Conservation (phyloP, 345 rosid genomes). For the Turnera subulata region DNA sequence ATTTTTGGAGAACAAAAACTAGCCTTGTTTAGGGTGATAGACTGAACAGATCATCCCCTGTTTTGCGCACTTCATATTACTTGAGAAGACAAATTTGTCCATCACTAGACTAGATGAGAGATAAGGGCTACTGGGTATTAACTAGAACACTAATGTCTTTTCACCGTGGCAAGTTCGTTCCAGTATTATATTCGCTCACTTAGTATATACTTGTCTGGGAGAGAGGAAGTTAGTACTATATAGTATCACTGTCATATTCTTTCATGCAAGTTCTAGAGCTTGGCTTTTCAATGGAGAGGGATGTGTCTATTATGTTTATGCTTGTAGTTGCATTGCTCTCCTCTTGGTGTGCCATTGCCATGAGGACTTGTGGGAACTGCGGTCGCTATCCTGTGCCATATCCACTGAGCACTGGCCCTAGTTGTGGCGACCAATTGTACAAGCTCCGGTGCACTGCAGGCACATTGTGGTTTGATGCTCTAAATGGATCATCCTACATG, state of each 20-base stretch:
- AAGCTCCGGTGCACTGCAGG: conserved; percentile 40
- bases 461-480: conserved; percentile 36
- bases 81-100: conserved; percentile 1
- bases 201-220: neutral
- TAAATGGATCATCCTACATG: conserved; percentile 36
- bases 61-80: conserved; percentile 1
- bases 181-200: neutral
- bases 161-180: neutral
- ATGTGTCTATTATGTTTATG: neutral
- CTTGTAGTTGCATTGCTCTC: neutral
- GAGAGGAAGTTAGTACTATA: neutral
- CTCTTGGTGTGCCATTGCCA: neutral
- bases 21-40: neutral
- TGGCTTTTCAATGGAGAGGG: conserved; percentile 7
- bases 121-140: neutral
- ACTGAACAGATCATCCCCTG: neutral
- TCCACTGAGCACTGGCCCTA: conserved; percentile 12
- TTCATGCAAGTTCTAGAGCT: neutral
- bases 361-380: conserved; percentile 4
- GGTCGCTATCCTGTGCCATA: conserved; percentile 12
- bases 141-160: neutral
- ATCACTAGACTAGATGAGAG: neutral
- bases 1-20: conserved; percentile 1
- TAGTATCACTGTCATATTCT: neutral
- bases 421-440: conserved; percentile 20